Evolutionary conservation across 1,139 yeast genomes (phyloP).

Genomic region (Candida sp.): DNA sequence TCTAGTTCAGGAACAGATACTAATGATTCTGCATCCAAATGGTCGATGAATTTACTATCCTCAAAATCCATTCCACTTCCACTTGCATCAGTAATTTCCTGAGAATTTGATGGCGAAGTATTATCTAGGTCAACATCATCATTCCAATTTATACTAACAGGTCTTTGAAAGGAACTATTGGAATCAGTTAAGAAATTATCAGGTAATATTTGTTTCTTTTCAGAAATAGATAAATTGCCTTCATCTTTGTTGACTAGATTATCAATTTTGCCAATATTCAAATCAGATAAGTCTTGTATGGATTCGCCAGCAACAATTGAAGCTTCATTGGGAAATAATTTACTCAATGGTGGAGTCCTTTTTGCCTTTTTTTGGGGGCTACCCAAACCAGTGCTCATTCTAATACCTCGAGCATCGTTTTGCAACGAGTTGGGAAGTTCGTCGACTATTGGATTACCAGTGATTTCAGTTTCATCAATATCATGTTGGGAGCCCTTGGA

Average conservation of each 20-base stretch:
- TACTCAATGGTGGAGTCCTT: conserved; percentile 1
- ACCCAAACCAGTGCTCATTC: conserved; percentile 5
- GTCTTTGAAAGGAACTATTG: conserved; percentile 37
- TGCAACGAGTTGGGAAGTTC: background rate
- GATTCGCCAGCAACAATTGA: conserved; percentile 16
- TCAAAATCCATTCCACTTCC: background rate
- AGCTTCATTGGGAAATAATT: background rate
- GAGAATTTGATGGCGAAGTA: conserved; percentile 9
- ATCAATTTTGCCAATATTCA: conserved; percentile 37
- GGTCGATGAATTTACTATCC: background rate
- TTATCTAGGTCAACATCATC: conserved; percentile 34
- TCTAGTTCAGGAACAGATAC: background rate
- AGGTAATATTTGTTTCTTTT: conserved; percentile 6
- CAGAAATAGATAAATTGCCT: conserved; percentile 4
- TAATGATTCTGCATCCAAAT: background rate
- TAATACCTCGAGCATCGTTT: conserved; percentile 1
- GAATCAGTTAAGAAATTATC: conserved; percentile 13
- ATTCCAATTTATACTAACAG: conserved; percentile 44
- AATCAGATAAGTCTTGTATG: conserved; percentile 38
- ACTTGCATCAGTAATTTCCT: background rate
- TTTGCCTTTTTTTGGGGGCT: conserved; percentile 7
- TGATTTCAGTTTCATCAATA: conserved; percentile 11
- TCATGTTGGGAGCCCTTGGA: conserved; percentile 3
- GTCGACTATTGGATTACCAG: conserved; percentile 2
- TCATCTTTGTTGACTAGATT: conserved; percentile 24